Base-by-base conservation (phyloP, 1,284 basidiomycete genomes). In the Trametes pubescens region DNA sequence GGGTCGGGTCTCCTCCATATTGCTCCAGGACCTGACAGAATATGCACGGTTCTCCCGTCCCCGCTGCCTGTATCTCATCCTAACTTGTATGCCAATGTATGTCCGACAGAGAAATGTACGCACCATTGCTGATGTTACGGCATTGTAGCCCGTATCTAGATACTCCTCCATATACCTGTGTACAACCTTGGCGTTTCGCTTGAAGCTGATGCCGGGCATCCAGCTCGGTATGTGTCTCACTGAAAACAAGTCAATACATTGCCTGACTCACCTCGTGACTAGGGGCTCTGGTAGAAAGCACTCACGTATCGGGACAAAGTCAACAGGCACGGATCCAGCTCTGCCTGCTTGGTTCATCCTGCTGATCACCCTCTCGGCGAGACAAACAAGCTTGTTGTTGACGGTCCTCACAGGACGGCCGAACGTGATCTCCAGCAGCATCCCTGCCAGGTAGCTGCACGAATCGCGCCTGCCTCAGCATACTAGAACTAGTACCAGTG, bases 351-450 rank as follows among this genome's bases (percentile, higher is more conserved):
- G 43, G 6, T 56, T 44, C 4, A 59, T 64, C 4, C 38, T 59
- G 2, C 32, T 79, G n/a, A 77, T 78, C 13, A 83, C 84, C 43
- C 77, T 76, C 64, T 85, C 83, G 57, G 80, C 83, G 78, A 64
- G 63, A 29, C 64, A 67, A 53, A 71, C 65, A 59, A 65, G 72
- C 56, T 64, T 58, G 49, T 71, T 70, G 46, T 71, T 66, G 11
- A 66, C 63, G 29, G 69, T 69, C 10, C 48, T 57, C 13, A 76
- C 72, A 4, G 62, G 64, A 59, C 71, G 65, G 26, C 68, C 74
- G 49, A 72, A 74, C 13, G 71, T 49, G 24, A 73, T 69, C 47
- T 73, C 66, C 10, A 71, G 34, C 21, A 73, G 57, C 10, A 72
- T 67, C 7, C 66, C 66, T 0, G 66, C 69, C 10, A 71, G 55